Evolutionary conservation across 164 flowering plant species (phyloP), one percentile per base, ranked within the genome.

Genomic region (Tinospora cordifolia): DNA sequence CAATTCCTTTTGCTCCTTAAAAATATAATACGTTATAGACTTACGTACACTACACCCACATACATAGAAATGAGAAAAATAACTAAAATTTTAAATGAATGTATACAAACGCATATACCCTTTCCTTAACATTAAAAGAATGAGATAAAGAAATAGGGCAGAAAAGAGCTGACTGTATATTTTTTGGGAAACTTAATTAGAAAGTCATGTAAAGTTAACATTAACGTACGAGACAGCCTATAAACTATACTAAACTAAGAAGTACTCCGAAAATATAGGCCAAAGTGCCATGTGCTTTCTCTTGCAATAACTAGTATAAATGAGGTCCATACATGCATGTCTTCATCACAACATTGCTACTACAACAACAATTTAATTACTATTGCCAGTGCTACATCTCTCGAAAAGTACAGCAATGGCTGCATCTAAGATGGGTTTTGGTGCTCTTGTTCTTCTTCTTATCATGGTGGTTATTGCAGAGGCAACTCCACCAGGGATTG

Each of bases 121-220:
- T 30, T 30, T 30, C 36, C 36, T 30, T 30, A 30, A 30, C 36
- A 8, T n/a, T n/a, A 51, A 51, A 51, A 17, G 19, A 51, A 51
- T 51, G n/a, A 51, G 19, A 51, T 17, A 63, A 63, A 63, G 40
- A 30, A 19, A 15, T 10, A 30, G 27, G 17, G 19, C 27, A 27
- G 38, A 63, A n/a, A n/a, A 63, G 36, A 27, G 65, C 36, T 63
- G 66, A 63, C 66, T 63, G 30, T 63, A n/a, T 36, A 2, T 30
- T 1, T 4, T 30, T 59, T 59, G 19, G 19, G 4, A 7, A 63
- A 17, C 66, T 15, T 51, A 30, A 30, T 30, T 30, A 6, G 66
- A 27, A 63, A 63, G 38, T 41, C 66, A 63, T 63, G 40, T 63
- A 14, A 34, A 27, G 40, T 27, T 62, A 24, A 27, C 8, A 9